Base-by-base conservation (phyloP, 2,329 filamentous ascomycete species). In the Trichoderma koningiopsis region DNA sequence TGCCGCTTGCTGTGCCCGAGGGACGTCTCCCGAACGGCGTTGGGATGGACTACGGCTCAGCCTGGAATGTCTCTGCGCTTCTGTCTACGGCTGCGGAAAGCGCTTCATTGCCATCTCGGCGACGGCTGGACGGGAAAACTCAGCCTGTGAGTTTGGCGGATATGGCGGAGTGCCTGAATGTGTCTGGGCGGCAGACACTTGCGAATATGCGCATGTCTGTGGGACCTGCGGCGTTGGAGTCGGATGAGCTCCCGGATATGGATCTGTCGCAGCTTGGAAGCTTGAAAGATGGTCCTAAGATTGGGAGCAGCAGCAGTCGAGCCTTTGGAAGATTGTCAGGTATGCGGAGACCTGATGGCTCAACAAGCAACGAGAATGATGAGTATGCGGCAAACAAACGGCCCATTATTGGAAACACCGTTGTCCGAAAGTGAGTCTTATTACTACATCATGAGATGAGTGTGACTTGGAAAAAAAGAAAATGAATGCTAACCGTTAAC, bases 1-100 rank as follows among this genome's bases (percentile, higher is more conserved):
- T 96, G 27, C 95, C 95, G 4, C 82, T 97, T 24, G 83, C 89
- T 2, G 81, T 92, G 29, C 87, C 89, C 1, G 88, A 91, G 16
- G 75, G 78, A 19, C 80, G 78, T 43, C 73, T 91, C 31, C 89
- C 91, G 1, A 73, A 78, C 3, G 88, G 88, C 71, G 77, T 94
- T 5, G 79, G 79, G 3, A 72, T 96, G 16, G 87, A 94, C 74
- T 73, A 79, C 11, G 79, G 81, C 8, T 96, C 92, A 0, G 82
- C 85, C 68, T 99, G 96, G 96, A 89, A 96, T 74, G 87, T 88
- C 4, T 91, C 93, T 14, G 94, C 91, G 2, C 81, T 97, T 16
- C 85, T 97, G 71, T 88, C 89, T 16, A 85, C 92, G 0, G 92
- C 91, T 1, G 77, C 97, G 14, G 96, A 98, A 78, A 93, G 89